Percentiles rank a stretch among this genome's conserved stretches.
phyloP scores from a whole-genome alignment of 2,329 filamentous ascomycete species.

The Acephala macrosclerotiorum region DNA sequence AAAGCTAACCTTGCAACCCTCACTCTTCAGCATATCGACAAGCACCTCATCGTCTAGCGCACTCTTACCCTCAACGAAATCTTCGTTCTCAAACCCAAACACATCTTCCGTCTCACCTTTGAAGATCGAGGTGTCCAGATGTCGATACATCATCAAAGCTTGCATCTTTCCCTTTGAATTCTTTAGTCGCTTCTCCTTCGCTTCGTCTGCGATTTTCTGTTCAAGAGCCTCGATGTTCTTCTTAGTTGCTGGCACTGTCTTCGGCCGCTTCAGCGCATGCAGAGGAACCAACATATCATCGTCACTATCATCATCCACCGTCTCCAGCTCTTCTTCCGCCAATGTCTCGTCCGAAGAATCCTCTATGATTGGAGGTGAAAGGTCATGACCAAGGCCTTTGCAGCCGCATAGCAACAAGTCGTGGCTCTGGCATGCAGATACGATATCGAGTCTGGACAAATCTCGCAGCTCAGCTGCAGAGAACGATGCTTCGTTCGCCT shows the following conservation, averaged over 20 bases:
- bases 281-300: conserved; percentile 38
- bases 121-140: conserved; percentile 54
- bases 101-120: conserved; percentile 44
- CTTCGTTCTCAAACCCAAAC: conserved; percentile 42
- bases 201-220: conserved; percentile 46
- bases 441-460: conserved; percentile 70
- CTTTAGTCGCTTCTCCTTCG: conserved; percentile 40
- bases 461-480: conserved; percentile 71
- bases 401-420: conserved; percentile 70
- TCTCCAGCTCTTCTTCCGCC: conserved; percentile 15
- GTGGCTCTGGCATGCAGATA: conserved; percentile 70
- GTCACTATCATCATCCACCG: conserved; percentile 42
- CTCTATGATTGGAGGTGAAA: conserved; percentile 18
- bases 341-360: conserved; percentile 18
- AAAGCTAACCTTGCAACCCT: conserved; percentile 51
- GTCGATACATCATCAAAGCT: conserved; percentile 61
- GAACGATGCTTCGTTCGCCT: conserved; percentile 66
- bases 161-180: conserved; percentile 49
- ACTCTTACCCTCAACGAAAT: conserved; percentile 44
- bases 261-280: background rate
- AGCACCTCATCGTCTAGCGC: conserved; percentile 59
- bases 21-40: conserved; percentile 54
- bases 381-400: conserved; percentile 56
- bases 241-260: conserved; percentile 49
- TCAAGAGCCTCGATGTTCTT: conserved; percentile 55